phyloP scores from a whole-genome alignment of 2,329 filamentous ascomycete genomes.

The Fusarium nematophilum region DNA sequence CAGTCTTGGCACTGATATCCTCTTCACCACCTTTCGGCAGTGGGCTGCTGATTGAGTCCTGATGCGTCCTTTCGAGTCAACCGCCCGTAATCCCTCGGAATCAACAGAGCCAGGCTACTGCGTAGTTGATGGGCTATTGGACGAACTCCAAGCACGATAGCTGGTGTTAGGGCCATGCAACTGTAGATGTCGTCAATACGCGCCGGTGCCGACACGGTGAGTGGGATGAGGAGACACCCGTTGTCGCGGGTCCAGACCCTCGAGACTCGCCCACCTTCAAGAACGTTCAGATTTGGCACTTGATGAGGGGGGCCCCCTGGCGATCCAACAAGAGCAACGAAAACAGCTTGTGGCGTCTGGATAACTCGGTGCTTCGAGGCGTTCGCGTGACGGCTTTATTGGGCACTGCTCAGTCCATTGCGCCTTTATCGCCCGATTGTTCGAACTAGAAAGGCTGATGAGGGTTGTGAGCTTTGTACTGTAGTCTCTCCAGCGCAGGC shows the following conservation, averaged over 20 bases:
- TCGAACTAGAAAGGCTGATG: slow-evolving; percentile 28
- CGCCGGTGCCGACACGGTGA: slow-evolving; percentile 19
- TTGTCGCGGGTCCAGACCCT: slow-evolving; percentile 33
- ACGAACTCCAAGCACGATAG: slow-evolving; percentile 3
- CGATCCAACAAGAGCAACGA: slow-evolving; percentile 24
- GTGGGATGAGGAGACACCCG: slow-evolving; percentile 33
- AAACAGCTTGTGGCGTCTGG: slow-evolving; percentile 14
- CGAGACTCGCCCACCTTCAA: slow-evolving; percentile 1
- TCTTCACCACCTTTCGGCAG: no score
- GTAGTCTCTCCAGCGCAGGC: slow-evolving; percentile 11
- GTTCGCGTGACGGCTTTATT: slow-evolving; percentile 15
- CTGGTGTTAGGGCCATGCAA: not conserved
- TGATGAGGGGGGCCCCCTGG: slow-evolving; percentile 24
- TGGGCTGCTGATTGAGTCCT: slow-evolving; percentile 7
- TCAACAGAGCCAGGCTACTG: slow-evolving; percentile 10
- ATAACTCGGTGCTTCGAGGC: slow-evolving; percentile 17
- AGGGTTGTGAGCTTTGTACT: slow-evolving; percentile 21
- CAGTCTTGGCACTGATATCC: no score
- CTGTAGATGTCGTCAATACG: slow-evolving; percentile 32
- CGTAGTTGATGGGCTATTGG: slow-evolving; percentile 26
- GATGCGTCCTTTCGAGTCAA: not conserved
- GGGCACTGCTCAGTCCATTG: no score
- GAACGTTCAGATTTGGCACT: not conserved
- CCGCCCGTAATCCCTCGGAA: not conserved
- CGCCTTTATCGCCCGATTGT: slow-evolving; percentile 28